These are phyloP conservation scores for Suillus placidus DNA, from an alignment of 768 basidiomycete species.

Conservation along the genomic window DNA sequence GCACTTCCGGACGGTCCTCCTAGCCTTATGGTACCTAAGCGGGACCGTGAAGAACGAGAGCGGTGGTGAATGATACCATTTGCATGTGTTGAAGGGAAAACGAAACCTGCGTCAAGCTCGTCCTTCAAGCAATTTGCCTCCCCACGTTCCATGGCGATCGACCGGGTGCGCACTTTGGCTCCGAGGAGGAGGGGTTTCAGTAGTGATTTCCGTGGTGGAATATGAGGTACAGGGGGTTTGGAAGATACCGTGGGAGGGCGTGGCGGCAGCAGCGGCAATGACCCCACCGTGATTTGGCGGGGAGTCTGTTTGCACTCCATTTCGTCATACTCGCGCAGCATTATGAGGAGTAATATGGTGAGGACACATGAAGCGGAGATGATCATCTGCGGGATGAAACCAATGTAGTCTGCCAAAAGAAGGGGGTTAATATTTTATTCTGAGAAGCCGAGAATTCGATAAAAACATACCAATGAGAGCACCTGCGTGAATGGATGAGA, in stretches of 20 bases:
- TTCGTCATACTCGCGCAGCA: slow-evolving; percentile 40
- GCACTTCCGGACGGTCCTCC: slow-evolving; percentile 8
- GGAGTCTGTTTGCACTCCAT: slow-evolving; percentile 7
- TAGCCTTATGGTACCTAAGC: not conserved
- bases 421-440: not conserved
- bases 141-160: slow-evolving; percentile 40
- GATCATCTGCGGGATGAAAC: slow-evolving; percentile 63
- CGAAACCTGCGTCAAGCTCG: slow-evolving; percentile 43
- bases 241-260: slow-evolving; percentile 13
- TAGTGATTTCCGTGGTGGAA: slow-evolving; percentile 1
- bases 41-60: slow-evolving; percentile 15
- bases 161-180: slow-evolving; percentile 32
- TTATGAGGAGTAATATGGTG: slow-evolving; percentile 44
- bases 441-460: not conserved
- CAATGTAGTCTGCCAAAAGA: slow-evolving; percentile 49
- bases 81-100: slow-evolving; percentile 40
- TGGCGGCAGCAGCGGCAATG: slow-evolving; percentile 18
- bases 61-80: slow-evolving; percentile 12
- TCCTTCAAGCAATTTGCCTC: slow-evolving; percentile 40
- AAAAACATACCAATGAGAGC: slow-evolving; percentile 47
- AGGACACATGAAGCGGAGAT: slow-evolving; percentile 44
- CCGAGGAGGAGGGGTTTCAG: slow-evolving; percentile 28
- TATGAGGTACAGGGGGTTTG: not conserved
- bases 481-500: slow-evolving; percentile 31
- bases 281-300: not conserved